Conservation (phyloP, 305 asterid genomes). For the Ruellia speciosa region DNA sequence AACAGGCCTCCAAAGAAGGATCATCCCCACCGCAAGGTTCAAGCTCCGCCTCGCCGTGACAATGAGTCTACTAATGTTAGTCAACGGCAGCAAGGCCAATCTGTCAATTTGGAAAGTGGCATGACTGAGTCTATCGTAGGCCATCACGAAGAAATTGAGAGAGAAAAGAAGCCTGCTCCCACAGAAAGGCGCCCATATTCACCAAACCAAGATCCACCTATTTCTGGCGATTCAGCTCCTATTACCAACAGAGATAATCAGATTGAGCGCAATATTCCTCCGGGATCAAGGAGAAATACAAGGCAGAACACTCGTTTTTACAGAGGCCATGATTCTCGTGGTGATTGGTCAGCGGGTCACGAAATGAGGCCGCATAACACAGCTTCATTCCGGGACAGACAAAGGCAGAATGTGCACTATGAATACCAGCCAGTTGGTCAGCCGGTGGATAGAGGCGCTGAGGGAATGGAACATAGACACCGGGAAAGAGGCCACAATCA, state of each 20-base stretch:
- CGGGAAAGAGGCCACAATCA: conserved; percentile 59
- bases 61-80: conserved; percentile 24
- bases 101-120: conserved; percentile 31
- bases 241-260: conserved; percentile 27
- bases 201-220: conserved; percentile 41
- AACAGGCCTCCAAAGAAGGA: conserved; percentile 37
- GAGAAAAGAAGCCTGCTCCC: conserved; percentile 44
- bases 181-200: conserved; percentile 44
- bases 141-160: conserved; percentile 33
- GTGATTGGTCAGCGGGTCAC: conserved; percentile 48
- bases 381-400: conserved; percentile 49
- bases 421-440: conserved; percentile 85
- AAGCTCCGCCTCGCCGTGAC: conserved; percentile 24
- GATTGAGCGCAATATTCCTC: conserved; percentile 33
- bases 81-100: conserved; percentile 26
- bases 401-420: conserved; percentile 45
- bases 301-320: conserved; percentile 45
- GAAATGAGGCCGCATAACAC: conserved; percentile 35
- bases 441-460: conserved; percentile 36
- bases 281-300: conserved; percentile 42
- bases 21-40: conserved; percentile 35
- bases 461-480: conserved; percentile 38
- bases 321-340: conserved; percentile 52
- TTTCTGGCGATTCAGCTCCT: conserved; percentile 33
- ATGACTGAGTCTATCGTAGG: conserved; percentile 27